These are phyloP conservation scores for Olyra latifolia DNA, from an alignment of 176 grass and related monocot genomes.

Conservation along the genomic window DNA sequence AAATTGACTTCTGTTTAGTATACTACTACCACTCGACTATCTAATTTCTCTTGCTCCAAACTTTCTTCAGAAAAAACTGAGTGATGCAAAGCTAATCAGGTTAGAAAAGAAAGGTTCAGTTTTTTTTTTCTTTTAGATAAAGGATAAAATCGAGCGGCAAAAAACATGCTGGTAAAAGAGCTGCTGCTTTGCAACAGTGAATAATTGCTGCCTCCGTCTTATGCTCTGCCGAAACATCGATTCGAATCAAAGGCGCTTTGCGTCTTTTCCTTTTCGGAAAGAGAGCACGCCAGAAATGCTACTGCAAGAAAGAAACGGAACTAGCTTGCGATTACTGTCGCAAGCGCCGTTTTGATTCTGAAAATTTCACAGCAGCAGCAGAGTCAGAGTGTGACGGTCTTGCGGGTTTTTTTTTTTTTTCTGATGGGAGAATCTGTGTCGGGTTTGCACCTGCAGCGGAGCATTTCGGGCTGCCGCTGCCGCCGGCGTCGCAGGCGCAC, in stretches of 20 bases:
- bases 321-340: neutral
- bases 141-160: neutral
- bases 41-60: neutral
- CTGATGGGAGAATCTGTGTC: neutral
- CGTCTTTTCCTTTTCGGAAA: neutral
- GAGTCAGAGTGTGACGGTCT: neutral
- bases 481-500: constrained; percentile 62
- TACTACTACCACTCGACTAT: neutral
- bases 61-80: neutral
- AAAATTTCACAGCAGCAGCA: neutral
- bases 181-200: constrained; percentile 20
- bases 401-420: neutral
- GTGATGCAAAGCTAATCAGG: neutral
- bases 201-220: constrained; percentile 22
- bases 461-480: constrained; percentile 81
- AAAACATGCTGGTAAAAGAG: constrained; percentile 31
- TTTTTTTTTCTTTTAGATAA: neutral
- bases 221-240: neutral
- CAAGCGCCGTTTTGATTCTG: neutral
- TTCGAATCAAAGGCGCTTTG: constrained; percentile 7
- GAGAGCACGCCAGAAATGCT: neutral
- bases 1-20: constrained; percentile 26
- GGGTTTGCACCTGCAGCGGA: constrained; percentile 44
- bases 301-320: neutral
- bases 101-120: neutral